Base-by-base conservation (phyloP, 1,284 basidiomycete species). In the Vanrija sp. region DNA sequence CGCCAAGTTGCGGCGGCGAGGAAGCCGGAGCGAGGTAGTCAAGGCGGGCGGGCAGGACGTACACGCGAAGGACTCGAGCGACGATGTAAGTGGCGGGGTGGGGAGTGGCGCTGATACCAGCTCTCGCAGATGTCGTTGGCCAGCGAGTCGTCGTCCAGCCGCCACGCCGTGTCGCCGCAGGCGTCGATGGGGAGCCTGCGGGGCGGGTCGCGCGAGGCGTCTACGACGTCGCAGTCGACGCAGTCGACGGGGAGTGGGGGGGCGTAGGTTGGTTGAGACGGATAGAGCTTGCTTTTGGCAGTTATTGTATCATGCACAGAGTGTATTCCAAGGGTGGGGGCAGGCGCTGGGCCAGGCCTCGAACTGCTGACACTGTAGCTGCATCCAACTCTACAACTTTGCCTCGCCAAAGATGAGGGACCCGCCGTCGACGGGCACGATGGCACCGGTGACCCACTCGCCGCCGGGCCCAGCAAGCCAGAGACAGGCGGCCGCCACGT, bases 391-490 rank as follows among this genome's bases (percentile, higher is more conserved):
- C 27, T 53, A 67, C 25, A 59, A 41, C 49, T 66, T 68, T 9
- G 62, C 55, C 24, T 60, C 54, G 15, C 64, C 57, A 9, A 57
- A 54, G 20, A 80, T 72, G 16, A 81, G 60, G 45, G 70, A 69
- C 25, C 82, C 82, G n/a, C 85, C 84, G 59, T 85, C 84, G 45
- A 85, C 65, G 12, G 80, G 72, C 36, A 85, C 79, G 4, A 84
- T 83, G 14, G 84, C 82, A 7, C 83, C 85, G 46, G 82, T 86
- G 39, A 86, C 78, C 68, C 80, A 86, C 27, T 81, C 78, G 0
- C 83, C 85, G 3, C 83, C 84, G 42, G 78, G 77, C 49, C 82
- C 81, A 10, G 82, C 75, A 18, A 87, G 75, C 78, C 81, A 87
- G 41, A 87, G 62, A 39, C 81, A 82, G 4, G 84, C 78, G 1